Conservation (phyloP, 2,329 filamentous ascomycete genomes). For the Fonsecaea multimorphosa region DNA sequence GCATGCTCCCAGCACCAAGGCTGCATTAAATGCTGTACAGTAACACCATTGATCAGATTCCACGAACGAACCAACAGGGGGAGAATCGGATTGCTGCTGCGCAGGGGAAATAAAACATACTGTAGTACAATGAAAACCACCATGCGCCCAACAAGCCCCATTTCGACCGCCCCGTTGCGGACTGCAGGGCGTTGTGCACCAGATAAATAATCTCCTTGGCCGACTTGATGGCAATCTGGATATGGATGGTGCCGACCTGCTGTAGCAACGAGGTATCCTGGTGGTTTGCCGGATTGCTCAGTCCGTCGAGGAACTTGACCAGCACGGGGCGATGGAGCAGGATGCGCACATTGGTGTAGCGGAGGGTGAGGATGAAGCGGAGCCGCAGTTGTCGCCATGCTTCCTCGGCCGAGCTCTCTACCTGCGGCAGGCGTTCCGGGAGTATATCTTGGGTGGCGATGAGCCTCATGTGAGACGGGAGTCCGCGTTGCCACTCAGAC, state of each 20-base stretch:
- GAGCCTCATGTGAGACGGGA: conserved; percentile 16
- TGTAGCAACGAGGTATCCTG: conserved; percentile 41
- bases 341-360: conserved; percentile 52
- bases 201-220: conserved; percentile 43
- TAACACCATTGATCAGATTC: conserved; percentile 4
- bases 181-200: conserved; percentile 36
- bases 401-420: conserved; percentile 44
- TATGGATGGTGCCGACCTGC: conserved; percentile 45
- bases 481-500: conserved; percentile 12
- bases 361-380: conserved; percentile 47
- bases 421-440: conserved; percentile 27
- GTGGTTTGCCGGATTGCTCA: conserved; percentile 24
- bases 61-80: too few relatives aligned
- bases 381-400: conserved; percentile 42
- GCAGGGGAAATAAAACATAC: too few relatives aligned
- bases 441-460: conserved; percentile 35
- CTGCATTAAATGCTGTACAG: conserved; percentile 27
- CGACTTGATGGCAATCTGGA: conserved; percentile 45
- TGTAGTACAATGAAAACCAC: conserved; percentile 46
- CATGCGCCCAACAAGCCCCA: conserved; percentile 43
- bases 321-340: conserved; percentile 52
- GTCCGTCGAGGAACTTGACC: conserved; percentile 46
- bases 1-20: conserved; percentile 19
- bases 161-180: conserved; percentile 32
- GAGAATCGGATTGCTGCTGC: too few relatives aligned